These are phyloP conservation scores for Neurospora sp. DNA, from an alignment of 495 filamentous ascomycete genomes.

Conservation along the genomic window DNA sequence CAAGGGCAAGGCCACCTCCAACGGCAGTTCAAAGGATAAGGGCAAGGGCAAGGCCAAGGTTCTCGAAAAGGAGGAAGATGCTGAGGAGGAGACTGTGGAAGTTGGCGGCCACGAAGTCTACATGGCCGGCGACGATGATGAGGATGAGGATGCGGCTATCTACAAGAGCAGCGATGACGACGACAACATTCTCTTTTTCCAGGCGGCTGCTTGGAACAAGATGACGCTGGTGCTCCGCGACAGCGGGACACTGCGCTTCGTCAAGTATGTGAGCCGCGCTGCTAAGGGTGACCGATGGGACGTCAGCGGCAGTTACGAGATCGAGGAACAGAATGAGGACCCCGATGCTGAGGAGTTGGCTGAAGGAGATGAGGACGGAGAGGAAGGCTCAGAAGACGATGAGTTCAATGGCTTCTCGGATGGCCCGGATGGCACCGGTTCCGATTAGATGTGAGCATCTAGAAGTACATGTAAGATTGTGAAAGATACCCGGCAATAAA, in stretches of 20 bases:
- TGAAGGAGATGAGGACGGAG: conserved; percentile 13
- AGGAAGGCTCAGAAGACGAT: conserved; percentile 33
- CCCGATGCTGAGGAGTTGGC: conserved; percentile 17
- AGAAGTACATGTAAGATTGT: not conserved
- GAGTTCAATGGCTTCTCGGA: conserved; percentile 40
- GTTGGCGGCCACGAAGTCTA: conserved; percentile 87
- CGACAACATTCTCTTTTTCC: conserved; percentile 84
- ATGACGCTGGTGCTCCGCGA: conserved; percentile 85
- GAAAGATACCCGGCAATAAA: not conserved
- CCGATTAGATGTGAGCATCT: conserved; percentile 20
- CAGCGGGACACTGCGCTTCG: conserved; percentile 75
- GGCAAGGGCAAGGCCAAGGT: conserved; percentile 17
- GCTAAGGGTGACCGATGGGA: conserved; percentile 93
- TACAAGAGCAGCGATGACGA: conserved; percentile 78
- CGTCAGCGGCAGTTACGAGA: conserved; percentile 58
- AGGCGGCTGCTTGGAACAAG: conserved; percentile 80
- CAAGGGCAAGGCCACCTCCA: conserved; percentile 33
- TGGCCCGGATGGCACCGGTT: conserved; percentile 29
- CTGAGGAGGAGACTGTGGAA: conserved; percentile 33
- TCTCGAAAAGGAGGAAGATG: conserved; percentile 11
- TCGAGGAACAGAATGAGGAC: conserved; percentile 37
- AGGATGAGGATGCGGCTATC: conserved; percentile 69
- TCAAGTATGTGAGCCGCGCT: conserved; percentile 82
- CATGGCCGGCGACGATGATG: conserved; percentile 78
- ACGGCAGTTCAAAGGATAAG: conserved; percentile 22